Conservation (phyloP, 208 protist species). For the Trypanosomatidae sp. region DNA sequence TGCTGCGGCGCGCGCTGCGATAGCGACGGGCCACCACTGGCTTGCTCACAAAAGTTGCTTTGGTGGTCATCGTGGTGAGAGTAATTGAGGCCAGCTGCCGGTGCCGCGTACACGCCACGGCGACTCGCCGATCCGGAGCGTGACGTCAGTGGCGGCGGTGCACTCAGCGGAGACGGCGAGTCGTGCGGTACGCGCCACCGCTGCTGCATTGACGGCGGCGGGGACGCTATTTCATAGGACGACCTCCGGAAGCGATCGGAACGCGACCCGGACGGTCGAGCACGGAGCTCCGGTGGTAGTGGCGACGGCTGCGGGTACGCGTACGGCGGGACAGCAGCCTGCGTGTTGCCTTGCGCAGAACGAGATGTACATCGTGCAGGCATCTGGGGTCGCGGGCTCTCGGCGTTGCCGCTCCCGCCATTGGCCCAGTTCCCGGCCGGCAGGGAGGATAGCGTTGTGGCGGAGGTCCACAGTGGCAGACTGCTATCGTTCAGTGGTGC, state of each 20-base stretch:
- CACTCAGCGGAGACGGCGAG: neutral
- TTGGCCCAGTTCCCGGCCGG: neutral
- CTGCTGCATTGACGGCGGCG: neutral
- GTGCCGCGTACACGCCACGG: neutral
- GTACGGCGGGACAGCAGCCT: neutral
- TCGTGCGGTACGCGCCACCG: neutral
- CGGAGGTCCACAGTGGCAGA: constrained; percentile 22
- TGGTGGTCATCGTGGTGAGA: constrained; percentile 2
- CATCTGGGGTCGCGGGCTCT: constrained; percentile 17
- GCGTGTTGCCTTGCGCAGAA: neutral
- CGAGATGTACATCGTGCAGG: neutral
- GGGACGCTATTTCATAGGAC: constrained; percentile 19
- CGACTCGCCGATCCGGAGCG: neutral
- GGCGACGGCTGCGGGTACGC: neutral
- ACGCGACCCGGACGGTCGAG: neutral
- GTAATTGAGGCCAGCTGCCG: constrained; percentile 7
- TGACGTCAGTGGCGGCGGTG: neutral
- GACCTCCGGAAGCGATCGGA: neutral
- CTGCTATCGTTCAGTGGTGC: constrained; percentile 17
- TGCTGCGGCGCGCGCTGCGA: neutral
- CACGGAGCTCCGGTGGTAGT: neutral
- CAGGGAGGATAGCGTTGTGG: constrained; percentile 22
- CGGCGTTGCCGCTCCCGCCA: neutral
- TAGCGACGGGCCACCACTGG: neutral
- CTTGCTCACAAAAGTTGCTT: neutral